These are phyloP conservation scores for Gynochthodes officinalis DNA, from an alignment of 257 asterid genomes.

Conservation along the genomic window DNA sequence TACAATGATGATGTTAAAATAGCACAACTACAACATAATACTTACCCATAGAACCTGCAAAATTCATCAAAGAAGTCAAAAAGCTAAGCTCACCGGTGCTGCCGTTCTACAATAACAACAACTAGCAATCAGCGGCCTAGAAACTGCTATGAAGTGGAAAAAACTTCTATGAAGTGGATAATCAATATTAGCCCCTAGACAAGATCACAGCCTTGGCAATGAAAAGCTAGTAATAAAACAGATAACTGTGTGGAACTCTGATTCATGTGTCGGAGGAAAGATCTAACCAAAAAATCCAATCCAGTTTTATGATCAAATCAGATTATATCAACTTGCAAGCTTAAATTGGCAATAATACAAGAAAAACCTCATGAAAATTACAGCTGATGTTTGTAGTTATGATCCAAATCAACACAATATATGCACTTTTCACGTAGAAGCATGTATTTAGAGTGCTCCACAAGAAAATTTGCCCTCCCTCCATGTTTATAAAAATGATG, in stretches of 20 bases:
- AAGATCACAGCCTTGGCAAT: not conserved
- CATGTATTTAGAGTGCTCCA: not conserved
- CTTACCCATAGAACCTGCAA: slow-evolving; percentile 86
- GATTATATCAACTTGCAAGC: not conserved
- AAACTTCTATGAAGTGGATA: no score
- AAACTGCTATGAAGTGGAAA: no score
- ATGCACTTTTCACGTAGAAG: not conserved
- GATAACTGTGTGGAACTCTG: not conserved
- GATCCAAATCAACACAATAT: not conserved
- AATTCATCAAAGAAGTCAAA: slow-evolving; percentile 85
- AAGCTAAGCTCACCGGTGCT: slow-evolving; percentile 98
- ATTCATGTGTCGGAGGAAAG: not conserved
- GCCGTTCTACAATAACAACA: slow-evolving; percentile 58
- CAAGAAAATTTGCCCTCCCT: not conserved
- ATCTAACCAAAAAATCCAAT: not conserved
- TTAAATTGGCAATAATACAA: not conserved
- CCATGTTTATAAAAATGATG: not conserved
- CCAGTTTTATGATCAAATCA: not conserved
- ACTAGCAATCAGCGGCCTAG: slow-evolving; percentile 18
- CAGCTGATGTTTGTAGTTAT: not conserved
- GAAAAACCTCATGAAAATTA: not conserved
- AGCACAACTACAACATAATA: slow-evolving; percentile 11
- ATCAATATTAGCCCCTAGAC: not conserved
- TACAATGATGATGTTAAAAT: not conserved
- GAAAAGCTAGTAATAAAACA: not conserved